phyloP scores from a whole-genome alignment of 2,329 filamentous ascomycete species.

The Verticillium zaregamsianum region DNA sequence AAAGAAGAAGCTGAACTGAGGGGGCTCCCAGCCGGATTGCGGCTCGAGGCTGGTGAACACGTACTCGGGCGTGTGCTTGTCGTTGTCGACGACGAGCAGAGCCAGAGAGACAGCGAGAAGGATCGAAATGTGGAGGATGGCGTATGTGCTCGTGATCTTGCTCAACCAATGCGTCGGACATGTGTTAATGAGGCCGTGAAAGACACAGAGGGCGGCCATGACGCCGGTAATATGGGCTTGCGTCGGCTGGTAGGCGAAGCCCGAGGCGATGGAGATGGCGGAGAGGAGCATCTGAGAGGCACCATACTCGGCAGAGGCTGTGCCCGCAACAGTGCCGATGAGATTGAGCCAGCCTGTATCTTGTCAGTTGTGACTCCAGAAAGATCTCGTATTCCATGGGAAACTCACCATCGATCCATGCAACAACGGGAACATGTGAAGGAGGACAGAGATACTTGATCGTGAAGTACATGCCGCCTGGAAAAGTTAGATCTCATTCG shows the following conservation, averaged over 20 bases:
- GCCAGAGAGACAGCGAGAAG: slow-evolving; percentile 47
- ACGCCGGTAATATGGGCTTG: slow-evolving; percentile 44
- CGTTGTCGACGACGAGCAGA: slow-evolving; percentile 42
- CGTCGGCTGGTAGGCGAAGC: slow-evolving; percentile 43
- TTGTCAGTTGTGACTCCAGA: not conserved
- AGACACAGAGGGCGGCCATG: slow-evolving; percentile 49
- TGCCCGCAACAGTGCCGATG: slow-evolving; percentile 48
- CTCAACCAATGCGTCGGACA: slow-evolving; percentile 55
- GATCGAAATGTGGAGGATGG: slow-evolving; percentile 51
- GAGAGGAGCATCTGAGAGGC: slow-evolving; percentile 52
- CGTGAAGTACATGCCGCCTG: slow-evolving; percentile 43
- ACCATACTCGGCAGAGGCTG: slow-evolving; percentile 54
- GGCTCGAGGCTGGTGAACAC: slow-evolving; percentile 51
- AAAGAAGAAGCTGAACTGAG: slow-evolving; percentile 54
- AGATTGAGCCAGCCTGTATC: slow-evolving; percentile 43
- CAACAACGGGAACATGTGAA: slow-evolving; percentile 41
- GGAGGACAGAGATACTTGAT: slow-evolving; percentile 48
- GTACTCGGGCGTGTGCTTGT: slow-evolving; percentile 47
- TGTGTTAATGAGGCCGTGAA: slow-evolving; percentile 50
- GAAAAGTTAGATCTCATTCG: slow-evolving; percentile 4
- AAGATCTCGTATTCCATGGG: slow-evolving; percentile 1
- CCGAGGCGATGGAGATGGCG: slow-evolving; percentile 45
- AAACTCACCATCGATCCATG: slow-evolving; percentile 32
- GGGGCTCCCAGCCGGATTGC: slow-evolving; percentile 47
- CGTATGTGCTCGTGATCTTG: slow-evolving; percentile 53